Conservation (phyloP, 148 eudicot species). For the Silene latifolia region DNA sequence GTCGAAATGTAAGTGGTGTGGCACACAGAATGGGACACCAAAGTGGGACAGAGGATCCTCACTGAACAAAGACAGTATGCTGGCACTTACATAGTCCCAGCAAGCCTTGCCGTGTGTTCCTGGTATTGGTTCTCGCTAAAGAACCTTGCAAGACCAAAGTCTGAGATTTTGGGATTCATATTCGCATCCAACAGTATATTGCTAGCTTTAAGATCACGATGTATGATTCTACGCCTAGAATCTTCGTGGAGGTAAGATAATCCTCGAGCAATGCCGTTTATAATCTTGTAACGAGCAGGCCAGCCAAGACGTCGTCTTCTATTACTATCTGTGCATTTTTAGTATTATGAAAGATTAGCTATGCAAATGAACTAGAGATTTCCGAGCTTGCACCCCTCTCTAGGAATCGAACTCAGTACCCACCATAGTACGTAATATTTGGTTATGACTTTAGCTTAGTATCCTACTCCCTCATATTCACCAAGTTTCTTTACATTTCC, state of each 20-base stretch:
- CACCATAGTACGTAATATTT: no score
- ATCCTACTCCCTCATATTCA: no score
- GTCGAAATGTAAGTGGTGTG: no score
- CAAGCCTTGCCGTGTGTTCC: constrained; percentile 19
- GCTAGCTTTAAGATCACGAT: constrained; percentile 33
- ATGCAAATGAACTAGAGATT: background rate
- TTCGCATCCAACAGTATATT: constrained; percentile 30
- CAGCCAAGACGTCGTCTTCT: background rate
- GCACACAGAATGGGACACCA: no score
- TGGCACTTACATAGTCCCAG: constrained; percentile 32
- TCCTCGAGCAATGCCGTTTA: constrained; percentile 22
- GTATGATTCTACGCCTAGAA: constrained; percentile 22
- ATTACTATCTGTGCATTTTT: constrained; percentile 1
- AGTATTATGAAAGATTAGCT: background rate
- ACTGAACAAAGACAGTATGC: no score
- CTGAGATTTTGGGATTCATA: constrained; percentile 35
- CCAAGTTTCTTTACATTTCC: no score
- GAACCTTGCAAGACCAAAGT: constrained; percentile 29
- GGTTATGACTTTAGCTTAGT: no score
- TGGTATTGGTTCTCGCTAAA: constrained; percentile 25
- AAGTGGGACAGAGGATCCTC: no score
- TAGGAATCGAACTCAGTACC: background rate
- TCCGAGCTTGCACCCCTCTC: background rate
- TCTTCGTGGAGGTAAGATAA: constrained; percentile 28
- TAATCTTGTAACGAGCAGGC: constrained; percentile 9